Base-by-base conservation (phyloP, 805 yeast genomes). In the Starmerella potacharoeniae region DNA sequence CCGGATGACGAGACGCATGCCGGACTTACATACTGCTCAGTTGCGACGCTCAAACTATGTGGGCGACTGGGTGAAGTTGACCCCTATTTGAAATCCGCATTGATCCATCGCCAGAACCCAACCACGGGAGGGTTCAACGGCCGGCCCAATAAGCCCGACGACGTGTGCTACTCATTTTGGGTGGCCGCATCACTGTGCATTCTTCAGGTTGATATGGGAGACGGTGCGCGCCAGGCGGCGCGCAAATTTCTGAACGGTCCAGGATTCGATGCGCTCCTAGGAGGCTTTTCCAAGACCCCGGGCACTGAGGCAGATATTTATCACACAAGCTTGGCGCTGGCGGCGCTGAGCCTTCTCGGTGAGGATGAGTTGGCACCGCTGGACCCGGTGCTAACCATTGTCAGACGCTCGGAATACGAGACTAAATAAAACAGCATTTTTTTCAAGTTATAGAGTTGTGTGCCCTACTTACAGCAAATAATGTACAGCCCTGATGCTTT, bases 111-210 rank as follows among this genome's bases (percentile, higher is more conserved):
- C 31, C 65, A 62, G 44, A 49, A 53, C 14, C 33, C 36, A 1
- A 30, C 34, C 6, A 44, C 31, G n/a, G 96, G 96, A 1, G 91
- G 91, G 0, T 81, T 86, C 65, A 86, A 88, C 67, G 97, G 97
- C 1, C 73, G 97, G 48, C 81, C 79, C n/a, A 87, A 87, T 66
- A 89, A 89, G 66, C 77, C 75, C 55, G 84, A 84, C 4, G 97
- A 89, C 68, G 84, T 95, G 0, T 89, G 97, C 70, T 89, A 89
- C 65, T 78, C 84, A 6, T 89, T 88, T 75, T 89, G 96, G 96
- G 77, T 80, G 47, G 63, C 80, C 14, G 90, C 79, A 2, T 72
- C 86, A 5, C 69, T 87, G 58, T 61, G 65, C 1, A 61, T 83
- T 13, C 62, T 86, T 29, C 66, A 66, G 0, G 54, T 60, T 0